A percentile compares a stretch with the other conserved stretches of the same genome.
Conservation (phyloP, 1,139 yeast species). For the Yamadazyma jaroonii region DNA sequence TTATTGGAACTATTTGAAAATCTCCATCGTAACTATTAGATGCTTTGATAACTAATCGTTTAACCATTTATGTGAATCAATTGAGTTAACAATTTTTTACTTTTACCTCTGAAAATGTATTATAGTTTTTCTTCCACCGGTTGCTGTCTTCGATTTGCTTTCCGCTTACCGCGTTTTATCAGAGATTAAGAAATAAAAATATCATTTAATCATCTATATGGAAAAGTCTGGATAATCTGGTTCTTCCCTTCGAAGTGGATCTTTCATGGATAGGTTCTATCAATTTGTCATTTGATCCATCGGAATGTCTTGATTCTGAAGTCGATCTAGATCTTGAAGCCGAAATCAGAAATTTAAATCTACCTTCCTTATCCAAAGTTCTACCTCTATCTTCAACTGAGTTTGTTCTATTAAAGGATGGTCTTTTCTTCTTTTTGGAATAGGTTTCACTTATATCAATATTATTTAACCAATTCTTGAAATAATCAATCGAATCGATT, state of each 20-base stretch:
- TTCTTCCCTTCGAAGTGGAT: conserved; percentile 6
- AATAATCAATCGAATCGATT: conserved; percentile 29
- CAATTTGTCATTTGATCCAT: neutral
- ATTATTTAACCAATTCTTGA: conserved; percentile 27
- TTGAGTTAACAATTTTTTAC: too few species aligned
- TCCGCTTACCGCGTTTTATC: too few species aligned
- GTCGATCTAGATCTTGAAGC: conserved; percentile 13
- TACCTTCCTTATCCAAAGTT: conserved; percentile 7
- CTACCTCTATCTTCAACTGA: conserved; percentile 18
- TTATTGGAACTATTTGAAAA: conserved; percentile 42
- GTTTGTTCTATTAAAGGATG: conserved; percentile 10
- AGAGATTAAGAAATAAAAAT: too few species aligned
- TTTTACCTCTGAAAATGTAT: too few species aligned
- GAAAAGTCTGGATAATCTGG: conserved; percentile 6
- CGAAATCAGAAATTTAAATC: conserved; percentile 10
- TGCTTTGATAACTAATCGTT: conserved; percentile 37
- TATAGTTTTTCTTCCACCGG: too few species aligned
- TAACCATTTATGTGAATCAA: too few species aligned
- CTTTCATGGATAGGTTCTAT: neutral
- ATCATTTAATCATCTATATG: conserved; percentile 3
- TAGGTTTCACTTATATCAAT: conserved; percentile 21
- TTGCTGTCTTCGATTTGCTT: too few species aligned
- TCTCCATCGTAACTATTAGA: conserved; percentile 24
- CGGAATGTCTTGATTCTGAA: conserved; percentile 1
- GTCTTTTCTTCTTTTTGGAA: conserved; percentile 10